A percentile compares a stretch with the other conserved stretches of the same genome.
These are phyloP conservation scores for Hypoxylon sp. DNA, from an alignment of 2,329 filamentous ascomycete genomes.

Conservation along the genomic window DNA sequence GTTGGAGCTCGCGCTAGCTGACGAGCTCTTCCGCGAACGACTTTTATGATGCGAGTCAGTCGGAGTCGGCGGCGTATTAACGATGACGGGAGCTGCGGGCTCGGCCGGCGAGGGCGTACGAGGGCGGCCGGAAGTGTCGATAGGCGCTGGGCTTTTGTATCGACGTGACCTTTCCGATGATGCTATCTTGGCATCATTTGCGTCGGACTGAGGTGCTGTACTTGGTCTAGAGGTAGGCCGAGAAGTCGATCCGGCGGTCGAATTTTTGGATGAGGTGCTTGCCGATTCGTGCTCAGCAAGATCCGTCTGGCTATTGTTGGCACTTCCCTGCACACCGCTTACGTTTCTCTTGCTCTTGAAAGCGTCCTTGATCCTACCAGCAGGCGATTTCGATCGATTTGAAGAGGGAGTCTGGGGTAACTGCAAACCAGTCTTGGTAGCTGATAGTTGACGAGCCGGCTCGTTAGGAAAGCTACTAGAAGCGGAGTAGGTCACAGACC, in stretches of 20 bases:
- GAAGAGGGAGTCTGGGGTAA: conserved; percentile 61
- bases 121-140: conserved; percentile 55
- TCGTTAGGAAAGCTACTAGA: conserved; percentile 55
- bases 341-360: conserved; percentile 72
- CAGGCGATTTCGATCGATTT: conserved; percentile 77
- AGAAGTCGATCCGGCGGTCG: conserved; percentile 36
- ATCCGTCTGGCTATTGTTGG: conserved; percentile 57
- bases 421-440: conserved; percentile 58
- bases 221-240: conserved; percentile 40
- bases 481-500: conserved; percentile 59
- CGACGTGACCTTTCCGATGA: conserved; percentile 43
- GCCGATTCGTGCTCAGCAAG: conserved; percentile 43
- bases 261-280: conserved; percentile 33
- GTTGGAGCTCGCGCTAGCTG: conserved; percentile 50
- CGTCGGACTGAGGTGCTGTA: conserved; percentile 43
- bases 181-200: conserved; percentile 45
- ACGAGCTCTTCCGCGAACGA: conserved; percentile 42
- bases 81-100: conserved; percentile 67
- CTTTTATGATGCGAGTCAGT: conserved; percentile 59
- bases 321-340: conserved; percentile 59
- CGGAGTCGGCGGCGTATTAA: conserved; percentile 77
- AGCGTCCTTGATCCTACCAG: conserved; percentile 78
- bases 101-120: conserved; percentile 65
- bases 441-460: conserved; percentile 51
- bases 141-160: conserved; percentile 45